Evolutionary conservation across 768 basidiomycete genomes (phyloP).

Genomic region (Lactarius deliciosus): DNA sequence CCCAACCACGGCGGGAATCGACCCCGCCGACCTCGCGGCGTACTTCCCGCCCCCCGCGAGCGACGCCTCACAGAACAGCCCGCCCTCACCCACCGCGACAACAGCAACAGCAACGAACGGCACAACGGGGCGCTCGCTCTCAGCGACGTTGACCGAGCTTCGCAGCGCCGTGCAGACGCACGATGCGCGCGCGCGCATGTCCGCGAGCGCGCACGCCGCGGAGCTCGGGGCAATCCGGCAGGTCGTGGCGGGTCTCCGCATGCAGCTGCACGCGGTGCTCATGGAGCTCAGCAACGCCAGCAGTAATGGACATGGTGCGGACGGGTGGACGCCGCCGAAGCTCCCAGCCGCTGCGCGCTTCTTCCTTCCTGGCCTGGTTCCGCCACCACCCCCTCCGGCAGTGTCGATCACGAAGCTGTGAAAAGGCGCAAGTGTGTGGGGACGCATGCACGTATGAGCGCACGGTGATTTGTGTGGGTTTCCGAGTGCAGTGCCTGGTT

Average conservation of each 20-base stretch:
- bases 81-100: background rate
- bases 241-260: slow-evolving; percentile 27
- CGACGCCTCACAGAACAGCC: background rate
- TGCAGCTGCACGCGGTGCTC: slow-evolving; percentile 29
- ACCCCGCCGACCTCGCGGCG: slow-evolving; percentile 25
- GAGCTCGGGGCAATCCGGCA: slow-evolving; percentile 29
- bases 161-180: slow-evolving; percentile 26
- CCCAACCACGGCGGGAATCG: background rate
- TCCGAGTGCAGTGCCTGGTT: background rate
- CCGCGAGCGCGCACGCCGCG: slow-evolving; percentile 24
- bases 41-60: slow-evolving; percentile 27
- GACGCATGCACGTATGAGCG: background rate
- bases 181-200: slow-evolving; percentile 28
- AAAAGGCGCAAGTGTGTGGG: background rate
- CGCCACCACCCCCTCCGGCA: background rate
- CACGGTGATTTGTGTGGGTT: slow-evolving; percentile 1
- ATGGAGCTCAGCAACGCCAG: slow-evolving; percentile 26
- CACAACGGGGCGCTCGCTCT: slow-evolving; percentile 7
- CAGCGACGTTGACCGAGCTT: slow-evolving; percentile 17
- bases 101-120: background rate
- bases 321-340: slow-evolving; percentile 7
- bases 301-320: background rate
- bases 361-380: slow-evolving; percentile 10
- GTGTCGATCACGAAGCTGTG: slow-evolving; percentile 21
- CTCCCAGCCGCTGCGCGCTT: background rate